Evolutionary conservation across 768 basidiomycete genomes (phyloP), one percentile per base, ranked within the genome.

Genomic region (Collybia sordida): DNA sequence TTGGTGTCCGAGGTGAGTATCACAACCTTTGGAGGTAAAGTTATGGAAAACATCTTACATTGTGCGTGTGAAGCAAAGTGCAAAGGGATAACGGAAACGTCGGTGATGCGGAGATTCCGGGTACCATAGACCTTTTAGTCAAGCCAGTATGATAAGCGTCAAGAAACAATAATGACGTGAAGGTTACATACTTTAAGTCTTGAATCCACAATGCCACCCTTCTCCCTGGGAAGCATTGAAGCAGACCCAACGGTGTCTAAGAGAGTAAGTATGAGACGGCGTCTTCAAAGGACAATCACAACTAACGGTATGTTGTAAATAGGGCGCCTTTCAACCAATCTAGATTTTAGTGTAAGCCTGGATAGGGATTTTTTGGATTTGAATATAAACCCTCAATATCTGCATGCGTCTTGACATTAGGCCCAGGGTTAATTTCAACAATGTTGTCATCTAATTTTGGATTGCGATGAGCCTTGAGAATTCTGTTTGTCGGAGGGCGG

Each of bases 161-260:
- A 18, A 18, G 22, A 19, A 14, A 11, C 3, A 12, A 19, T 25
- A 4, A 11, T 22, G 19, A 25, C 34, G 18, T 34, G 6, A 31
- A 31, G 3, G 11, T 31, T 31, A 24, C 53, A 17, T 24, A 73
- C 78, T 66, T 76, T 78, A 4, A 80, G 60, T 14, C 67, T 44
- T 17, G 71, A 61, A 48, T 81, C 73, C 2, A 83, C 81, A 4
- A 83, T 81, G 21, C 81, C 81, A 15, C 66, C 64, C 42, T 75
- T 73, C 22, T 75, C 73, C 12, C 63, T 63, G 4, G 81, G 80
- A 35, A 83, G 68, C 81, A 82, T 82, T 1, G 80, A 79, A 45
- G 70, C 72, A 1, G 79, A 71, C 4, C 76, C 74, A 21, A 72
- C 59, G 11, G 77, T 73, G 54, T 83, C 78, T 80, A 49, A 9